These are phyloP conservation scores for Cyanidiococcus yangmingshanensis DNA, from an alignment of 23 red algal species.

Conservation along the genomic window DNA sequence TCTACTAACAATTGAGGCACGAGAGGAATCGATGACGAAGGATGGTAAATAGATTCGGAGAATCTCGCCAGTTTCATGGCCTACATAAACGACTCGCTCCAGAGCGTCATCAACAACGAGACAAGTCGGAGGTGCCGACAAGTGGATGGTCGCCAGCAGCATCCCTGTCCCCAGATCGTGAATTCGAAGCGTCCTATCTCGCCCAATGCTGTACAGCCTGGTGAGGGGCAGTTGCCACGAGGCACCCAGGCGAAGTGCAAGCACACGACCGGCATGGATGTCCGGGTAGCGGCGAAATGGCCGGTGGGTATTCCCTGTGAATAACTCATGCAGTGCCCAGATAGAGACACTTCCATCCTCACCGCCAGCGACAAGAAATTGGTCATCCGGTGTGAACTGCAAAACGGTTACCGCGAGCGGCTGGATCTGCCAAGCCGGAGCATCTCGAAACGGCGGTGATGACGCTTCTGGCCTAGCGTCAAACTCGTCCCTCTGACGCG, in stretches of 20 bases:
- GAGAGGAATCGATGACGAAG: neutral
- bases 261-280: neutral
- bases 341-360: neutral
- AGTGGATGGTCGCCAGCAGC: neutral
- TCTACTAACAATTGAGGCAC: neutral
- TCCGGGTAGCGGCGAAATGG: neutral
- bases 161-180: neutral
- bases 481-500: too few species aligned
- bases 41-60: constrained; percentile 2
- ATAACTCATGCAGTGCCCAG: neutral
- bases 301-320: neutral
- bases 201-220: neutral
- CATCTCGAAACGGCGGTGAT: neutral
- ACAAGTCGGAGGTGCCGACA: neutral
- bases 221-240: neutral
- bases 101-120: neutral
- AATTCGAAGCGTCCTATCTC: neutral
- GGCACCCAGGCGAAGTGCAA: neutral
- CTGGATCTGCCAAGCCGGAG: neutral
- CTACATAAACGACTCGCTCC: neutral
- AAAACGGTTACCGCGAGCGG: neutral
- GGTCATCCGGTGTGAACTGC: neutral
- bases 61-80: neutral
- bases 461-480: too few species aligned
- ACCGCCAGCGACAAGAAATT: neutral